phyloP scores from a whole-genome alignment of 208 protist genomes.

The Vickermania ingenoplastis region DNA sequence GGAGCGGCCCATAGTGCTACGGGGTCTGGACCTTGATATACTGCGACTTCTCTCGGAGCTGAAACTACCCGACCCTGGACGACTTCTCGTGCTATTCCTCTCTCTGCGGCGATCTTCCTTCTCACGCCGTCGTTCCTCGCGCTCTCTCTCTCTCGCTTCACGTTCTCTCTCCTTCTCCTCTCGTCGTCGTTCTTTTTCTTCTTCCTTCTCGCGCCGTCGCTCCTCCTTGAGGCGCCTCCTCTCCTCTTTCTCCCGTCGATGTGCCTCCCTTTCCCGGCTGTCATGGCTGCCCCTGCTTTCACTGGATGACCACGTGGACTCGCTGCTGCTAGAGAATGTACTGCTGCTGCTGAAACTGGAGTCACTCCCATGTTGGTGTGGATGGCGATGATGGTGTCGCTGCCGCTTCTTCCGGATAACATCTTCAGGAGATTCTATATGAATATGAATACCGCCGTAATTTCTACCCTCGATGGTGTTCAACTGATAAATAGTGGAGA shows the following conservation, averaged over 20 bases:
- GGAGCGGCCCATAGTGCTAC: no score
- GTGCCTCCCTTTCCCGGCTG: background rate
- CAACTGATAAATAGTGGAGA: background rate
- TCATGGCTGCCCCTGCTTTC: background rate
- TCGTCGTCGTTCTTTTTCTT: no score
- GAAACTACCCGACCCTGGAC: background rate
- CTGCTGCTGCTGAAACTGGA: background rate
- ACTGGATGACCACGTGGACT: no score
- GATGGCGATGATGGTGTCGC: background rate
- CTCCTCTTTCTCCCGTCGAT: background rate
- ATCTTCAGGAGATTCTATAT: background rate
- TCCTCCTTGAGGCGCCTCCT: background rate
- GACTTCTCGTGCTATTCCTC: background rate
- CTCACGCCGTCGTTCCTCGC: background rate
- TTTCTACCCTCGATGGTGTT: background rate
- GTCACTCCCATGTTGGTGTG: background rate
- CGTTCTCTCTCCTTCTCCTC: slow-evolving; percentile 6
- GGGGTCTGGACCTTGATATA: slow-evolving; percentile 1
- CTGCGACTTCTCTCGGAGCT: slow-evolving; percentile 22
- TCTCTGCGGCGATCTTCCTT: background rate
- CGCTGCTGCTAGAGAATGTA: no score
- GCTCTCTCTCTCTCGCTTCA: background rate
- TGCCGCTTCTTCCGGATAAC: background rate
- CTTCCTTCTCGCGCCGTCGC: slow-evolving; percentile 4
- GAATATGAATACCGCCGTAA: slow-evolving; percentile 1